Conservation (phyloP, 331 rosid genomes). For the Phaseolus coccineus region DNA sequence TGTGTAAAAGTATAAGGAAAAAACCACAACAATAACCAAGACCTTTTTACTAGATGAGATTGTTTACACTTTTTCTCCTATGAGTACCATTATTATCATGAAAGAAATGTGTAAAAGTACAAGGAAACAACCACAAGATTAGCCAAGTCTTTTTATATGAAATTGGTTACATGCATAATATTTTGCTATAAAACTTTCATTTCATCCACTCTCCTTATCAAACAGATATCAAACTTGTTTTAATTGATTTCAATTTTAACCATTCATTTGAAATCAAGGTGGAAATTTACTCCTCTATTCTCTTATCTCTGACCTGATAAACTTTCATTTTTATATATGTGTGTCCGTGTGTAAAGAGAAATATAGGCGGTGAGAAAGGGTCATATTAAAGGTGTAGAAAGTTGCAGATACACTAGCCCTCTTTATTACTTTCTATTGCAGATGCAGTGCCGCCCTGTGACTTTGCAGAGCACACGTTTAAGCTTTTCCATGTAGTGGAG, state of each 20-base stretch:
- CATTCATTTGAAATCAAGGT: background rate
- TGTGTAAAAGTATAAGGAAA: slow-evolving; percentile 36
- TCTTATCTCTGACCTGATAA: background rate
- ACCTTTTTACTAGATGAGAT: background rate
- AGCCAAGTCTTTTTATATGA: background rate
- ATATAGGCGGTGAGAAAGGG: slow-evolving; percentile 50
- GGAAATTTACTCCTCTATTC: background rate
- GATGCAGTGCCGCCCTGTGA: slow-evolving; percentile 43
- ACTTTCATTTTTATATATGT: background rate
- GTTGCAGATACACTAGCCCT: slow-evolving; percentile 33
- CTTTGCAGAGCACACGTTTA: slow-evolving; percentile 44
- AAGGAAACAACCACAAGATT: background rate
- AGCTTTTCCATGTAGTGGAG: slow-evolving; percentile 51
- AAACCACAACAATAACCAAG: background rate
- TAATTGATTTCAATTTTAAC: background rate
- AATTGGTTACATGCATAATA: background rate
- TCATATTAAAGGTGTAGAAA: slow-evolving; percentile 40
- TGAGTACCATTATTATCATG: background rate
- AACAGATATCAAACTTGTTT: background rate
- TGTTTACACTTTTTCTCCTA: background rate
- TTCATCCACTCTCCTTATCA: background rate
- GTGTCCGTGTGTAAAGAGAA: slow-evolving; percentile 18
- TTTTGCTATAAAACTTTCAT: background rate
- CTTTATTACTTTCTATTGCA: slow-evolving; percentile 45
- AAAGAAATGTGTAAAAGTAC: slow-evolving; percentile 32